phyloP scores from a whole-genome alignment of 805 yeast genomes.

The Cyberlindnera mrakii region DNA sequence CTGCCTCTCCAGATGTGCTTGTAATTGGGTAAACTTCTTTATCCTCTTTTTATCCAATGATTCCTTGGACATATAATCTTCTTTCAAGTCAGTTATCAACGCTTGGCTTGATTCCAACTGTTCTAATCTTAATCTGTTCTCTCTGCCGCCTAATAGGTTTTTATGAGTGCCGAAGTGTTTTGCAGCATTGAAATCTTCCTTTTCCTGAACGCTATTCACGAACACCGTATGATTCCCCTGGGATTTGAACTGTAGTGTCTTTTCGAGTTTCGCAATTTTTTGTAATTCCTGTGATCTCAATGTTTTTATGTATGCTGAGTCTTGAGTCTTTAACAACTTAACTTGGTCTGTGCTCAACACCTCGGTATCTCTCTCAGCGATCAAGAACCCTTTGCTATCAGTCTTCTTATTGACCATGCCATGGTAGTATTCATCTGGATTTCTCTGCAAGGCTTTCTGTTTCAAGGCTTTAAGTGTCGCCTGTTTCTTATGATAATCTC shows the following conservation, averaged over 20 bases:
- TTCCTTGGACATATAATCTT: conserved; percentile 29
- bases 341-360: conserved; percentile 67
- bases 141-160: conserved; percentile 53
- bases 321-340: conserved; percentile 83
- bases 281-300: conserved; percentile 62
- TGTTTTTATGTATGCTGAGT: conserved; percentile 77
- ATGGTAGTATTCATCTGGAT: conserved; percentile 95
- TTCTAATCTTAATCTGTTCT: conserved; percentile 59
- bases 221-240: conserved; percentile 79
- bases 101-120: conserved; percentile 46
- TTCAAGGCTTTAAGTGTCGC: conserved; percentile 62
- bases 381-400: conserved; percentile 62
- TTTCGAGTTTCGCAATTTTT: conserved; percentile 48
- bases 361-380: conserved; percentile 61
- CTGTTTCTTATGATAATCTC: conserved; percentile 54
- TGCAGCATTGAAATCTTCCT: conserved; percentile 56
- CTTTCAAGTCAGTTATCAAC: conserved; percentile 22
- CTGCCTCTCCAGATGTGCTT: conserved; percentile 65
- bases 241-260: conserved; percentile 44
- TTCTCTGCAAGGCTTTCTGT: conserved; percentile 64
- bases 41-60: conserved; percentile 48
- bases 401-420: conserved; percentile 74
- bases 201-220: conserved; percentile 57
- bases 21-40: conserved; percentile 52
- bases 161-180: conserved; percentile 66